A percentile compares a stretch with the other conserved stretches of the same genome.
phyloP scores from a whole-genome alignment of 192 early-diverging fungal genomes.

The Podila minutissima region DNA sequence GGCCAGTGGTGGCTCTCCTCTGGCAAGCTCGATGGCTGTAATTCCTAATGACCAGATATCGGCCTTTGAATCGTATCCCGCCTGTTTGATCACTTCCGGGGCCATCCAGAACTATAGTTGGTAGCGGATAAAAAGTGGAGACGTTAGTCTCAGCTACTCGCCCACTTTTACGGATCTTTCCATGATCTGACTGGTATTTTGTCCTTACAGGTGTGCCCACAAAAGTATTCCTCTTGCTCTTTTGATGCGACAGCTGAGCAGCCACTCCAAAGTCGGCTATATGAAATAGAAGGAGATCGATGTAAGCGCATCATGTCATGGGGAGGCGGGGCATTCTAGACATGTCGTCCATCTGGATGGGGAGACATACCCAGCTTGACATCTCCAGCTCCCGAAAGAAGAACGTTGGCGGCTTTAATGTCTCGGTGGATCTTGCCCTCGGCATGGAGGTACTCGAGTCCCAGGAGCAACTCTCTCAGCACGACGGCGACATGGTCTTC shows the following conservation, averaged over 20 bases:
- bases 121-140: neutral
- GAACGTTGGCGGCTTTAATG: conserved; percentile 97
- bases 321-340: neutral
- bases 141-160: neutral
- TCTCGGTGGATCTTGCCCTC: conserved; percentile 93
- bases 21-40: conserved; percentile 95
- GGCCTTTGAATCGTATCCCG: conserved; percentile 79
- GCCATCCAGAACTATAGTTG: conserved; percentile 83
- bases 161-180: too few species aligned
- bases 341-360: neutral
- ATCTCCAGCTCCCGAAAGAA: conserved; percentile 58
- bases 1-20: conserved; percentile 92
- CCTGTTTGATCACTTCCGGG: conserved; percentile 93
- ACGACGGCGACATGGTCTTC: conserved; percentile 66
- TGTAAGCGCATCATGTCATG: neutral
- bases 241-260: conserved; percentile 74
- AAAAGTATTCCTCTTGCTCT: conserved; percentile 83
- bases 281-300: neutral
- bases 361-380: conserved; percentile 52
- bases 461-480: conserved; percentile 85
- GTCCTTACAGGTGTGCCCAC: conserved; percentile 89
- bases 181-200: neutral
- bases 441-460: conserved; percentile 93
- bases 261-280: conserved; percentile 98
- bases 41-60: conserved; percentile 99